Evolutionary conservation across 2,329 filamentous ascomycete species (phyloP).

Genomic region (Talaromyces rugulosus): DNA sequence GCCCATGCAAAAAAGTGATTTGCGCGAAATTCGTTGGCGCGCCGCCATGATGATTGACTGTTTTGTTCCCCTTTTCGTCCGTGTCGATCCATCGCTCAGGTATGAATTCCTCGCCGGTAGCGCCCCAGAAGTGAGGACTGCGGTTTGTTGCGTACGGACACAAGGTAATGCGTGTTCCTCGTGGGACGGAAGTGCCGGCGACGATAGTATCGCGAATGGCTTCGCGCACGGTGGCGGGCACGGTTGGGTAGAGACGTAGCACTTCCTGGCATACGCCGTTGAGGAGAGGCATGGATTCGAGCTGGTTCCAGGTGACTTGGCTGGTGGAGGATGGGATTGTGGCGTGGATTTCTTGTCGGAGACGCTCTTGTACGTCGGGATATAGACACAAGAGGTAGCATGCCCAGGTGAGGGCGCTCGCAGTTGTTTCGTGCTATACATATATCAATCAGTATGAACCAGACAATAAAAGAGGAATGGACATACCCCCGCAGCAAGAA

Average conservation of each 20-base stretch:
- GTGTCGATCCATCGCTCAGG: constrained; percentile 69
- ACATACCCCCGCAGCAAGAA: constrained; percentile 36
- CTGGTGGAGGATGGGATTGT: constrained; percentile 38
- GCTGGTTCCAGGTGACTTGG: constrained; percentile 25
- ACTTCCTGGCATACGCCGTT: constrained; percentile 74
- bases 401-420: constrained; percentile 51
- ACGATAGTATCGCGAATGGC: constrained; percentile 50
- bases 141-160: constrained; percentile 67
- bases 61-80: constrained; percentile 49
- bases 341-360: constrained; percentile 49
- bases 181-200: constrained; percentile 61
- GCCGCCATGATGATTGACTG: constrained; percentile 51
- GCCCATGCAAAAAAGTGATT: constrained; percentile 38
- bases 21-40: constrained; percentile 35
- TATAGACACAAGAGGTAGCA: constrained; percentile 50
- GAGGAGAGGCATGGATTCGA: constrained; percentile 72
- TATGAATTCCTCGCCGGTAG: constrained; percentile 66
- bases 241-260: constrained; percentile 46
- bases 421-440: constrained; percentile 51
- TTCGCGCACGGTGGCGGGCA: constrained; percentile 37
- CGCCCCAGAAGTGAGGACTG: constrained; percentile 66
- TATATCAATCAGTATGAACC: constrained; percentile 10
- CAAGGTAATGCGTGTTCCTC: constrained; percentile 66
- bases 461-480: not conserved
- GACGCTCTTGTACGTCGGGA: constrained; percentile 44